Percentiles rank a stretch among this genome's conserved stretches.
Conservation (phyloP, 371 early-diverging fungal genomes). For the Mucor circinelloides region DNA sequence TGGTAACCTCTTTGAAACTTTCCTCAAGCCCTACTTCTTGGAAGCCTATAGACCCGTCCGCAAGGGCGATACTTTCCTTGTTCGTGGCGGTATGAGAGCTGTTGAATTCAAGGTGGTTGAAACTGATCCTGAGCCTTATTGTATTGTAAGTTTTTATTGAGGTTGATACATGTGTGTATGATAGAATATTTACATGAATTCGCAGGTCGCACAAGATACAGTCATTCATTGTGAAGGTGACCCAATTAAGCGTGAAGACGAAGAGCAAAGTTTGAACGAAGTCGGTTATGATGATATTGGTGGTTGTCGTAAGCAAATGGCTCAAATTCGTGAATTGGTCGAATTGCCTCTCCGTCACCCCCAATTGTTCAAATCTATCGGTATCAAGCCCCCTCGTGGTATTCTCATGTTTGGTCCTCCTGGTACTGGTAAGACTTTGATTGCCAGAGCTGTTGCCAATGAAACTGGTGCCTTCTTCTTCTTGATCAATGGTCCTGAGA, state of each 20-base stretch:
- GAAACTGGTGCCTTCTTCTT: conserved; percentile 90
- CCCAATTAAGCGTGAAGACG: conserved; percentile 98
- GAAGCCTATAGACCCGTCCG: conserved; percentile 95
- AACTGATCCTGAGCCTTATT: conserved; percentile 93
- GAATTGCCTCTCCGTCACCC: conserved; percentile 99
- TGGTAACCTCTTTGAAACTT: conserved; percentile 97
- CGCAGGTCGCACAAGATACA: conserved; percentile 94
- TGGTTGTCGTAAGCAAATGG: conserved; percentile 99
- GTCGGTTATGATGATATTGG: conserved; percentile 99
- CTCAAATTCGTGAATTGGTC: conserved; percentile 99
- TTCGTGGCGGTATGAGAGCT: conserved; percentile 96
- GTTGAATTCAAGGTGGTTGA: conserved; percentile 99
- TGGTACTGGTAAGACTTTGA: conserved; percentile 93
- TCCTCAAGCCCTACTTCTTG: conserved; percentile 97
- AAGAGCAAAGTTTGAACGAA: conserved; percentile 91
- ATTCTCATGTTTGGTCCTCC: conserved; percentile 99
- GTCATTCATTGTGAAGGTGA: conserved; percentile 98
- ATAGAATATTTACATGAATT: conserved; percentile 79
- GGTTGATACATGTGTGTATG: conserved; percentile 47
- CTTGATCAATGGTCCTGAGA: conserved; percentile 98
- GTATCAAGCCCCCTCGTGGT: conserved; percentile 99
- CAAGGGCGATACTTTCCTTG: conserved; percentile 94
- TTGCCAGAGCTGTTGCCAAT: conserved; percentile 80
- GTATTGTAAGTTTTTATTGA: conserved; percentile 78
- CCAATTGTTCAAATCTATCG: conserved; percentile 96